phyloP scores from a whole-genome alignment of 768 basidiomycete genomes.

The Russula brevipes region DNA sequence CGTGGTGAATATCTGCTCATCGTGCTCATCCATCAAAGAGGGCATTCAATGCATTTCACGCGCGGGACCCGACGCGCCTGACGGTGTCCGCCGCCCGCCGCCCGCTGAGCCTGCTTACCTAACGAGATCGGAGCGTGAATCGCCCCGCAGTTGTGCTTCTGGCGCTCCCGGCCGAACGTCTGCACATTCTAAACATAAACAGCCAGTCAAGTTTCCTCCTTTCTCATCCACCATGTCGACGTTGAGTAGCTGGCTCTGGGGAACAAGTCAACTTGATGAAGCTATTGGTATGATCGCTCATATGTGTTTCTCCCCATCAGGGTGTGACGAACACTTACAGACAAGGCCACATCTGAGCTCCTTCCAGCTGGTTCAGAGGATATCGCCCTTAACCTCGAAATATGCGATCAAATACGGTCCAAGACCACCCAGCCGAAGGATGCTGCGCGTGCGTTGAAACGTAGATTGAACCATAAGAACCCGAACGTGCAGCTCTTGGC shows the following conservation, averaged over 20 bases:
- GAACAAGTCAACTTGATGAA: conserved; percentile 24
- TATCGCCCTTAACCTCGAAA: conserved; percentile 89
- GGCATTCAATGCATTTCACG: no score
- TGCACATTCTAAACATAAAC: background rate
- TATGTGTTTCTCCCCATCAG: background rate
- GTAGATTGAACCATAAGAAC: conserved; percentile 87
- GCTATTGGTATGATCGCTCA: conserved; percentile 20
- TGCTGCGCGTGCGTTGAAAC: conserved; percentile 84
- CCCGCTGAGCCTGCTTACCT: background rate
- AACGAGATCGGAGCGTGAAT: conserved; percentile 17
- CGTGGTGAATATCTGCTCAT: background rate
- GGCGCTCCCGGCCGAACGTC: background rate
- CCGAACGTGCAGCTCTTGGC: conserved; percentile 90
- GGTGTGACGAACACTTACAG: conserved; percentile 36
- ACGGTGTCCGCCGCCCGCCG: no score
- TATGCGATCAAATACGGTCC: conserved; percentile 94
- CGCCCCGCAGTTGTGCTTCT: background rate
- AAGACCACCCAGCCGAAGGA: conserved; percentile 81
- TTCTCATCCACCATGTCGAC: conserved; percentile 21
- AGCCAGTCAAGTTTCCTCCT: background rate
- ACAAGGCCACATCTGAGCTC: conserved; percentile 91
- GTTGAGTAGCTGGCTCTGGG: conserved; percentile 25
- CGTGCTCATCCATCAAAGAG: no score
- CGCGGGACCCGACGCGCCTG: no score
- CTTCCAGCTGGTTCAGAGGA: conserved; percentile 80